Evolutionary conservation across 1,284 basidiomycete genomes (phyloP), one percentile per base, ranked within the genome.

Genomic region (Mycena citricolor): DNA sequence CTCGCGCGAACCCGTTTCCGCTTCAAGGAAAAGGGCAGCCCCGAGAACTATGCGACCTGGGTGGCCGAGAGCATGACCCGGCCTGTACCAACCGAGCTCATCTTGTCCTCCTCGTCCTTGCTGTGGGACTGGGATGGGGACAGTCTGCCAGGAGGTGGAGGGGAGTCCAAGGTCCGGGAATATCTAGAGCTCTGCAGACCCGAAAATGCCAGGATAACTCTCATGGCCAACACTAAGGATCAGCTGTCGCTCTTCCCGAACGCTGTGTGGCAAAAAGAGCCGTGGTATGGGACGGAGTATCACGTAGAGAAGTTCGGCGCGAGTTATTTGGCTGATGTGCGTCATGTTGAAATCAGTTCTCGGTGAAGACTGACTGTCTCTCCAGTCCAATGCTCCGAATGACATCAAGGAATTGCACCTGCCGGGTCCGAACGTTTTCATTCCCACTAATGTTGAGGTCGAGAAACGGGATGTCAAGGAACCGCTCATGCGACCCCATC

Each of bases 241-340:
- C 70, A 81, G 66, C 70, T 74, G 61, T 75, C 75, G 56, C 44
- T 83, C 23, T 58, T 63, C 39, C 72, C 77, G 29, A 74, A 75
- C 43, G 58, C 65, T 5, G 56, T 62, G 12, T 95, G 90, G 80
- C 68, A 81, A 51, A 71, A 76, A 40, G 90, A 88, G 61, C 90
- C 88, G 46, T 85, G 87, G 76, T 97, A 97, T 63, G 88, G 85
- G 4, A 95, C 94, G 0, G 75, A 81, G 55, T 95, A 94, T 63
- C 71, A 71, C 30, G 80, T 90, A 19, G 75, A 85, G 53, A 71
- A 70, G 44, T 81, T 91, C 54, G 76, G 83, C 30, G 70, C 80
- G 23, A 75, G 77, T 93, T 54, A 54, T 88, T 23, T 60, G 68
- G 48, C 65, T 83, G 71, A 90, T 87, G 52, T 54, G 64, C n/a